Evolutionary conservation across 768 basidiomycete species (phyloP), one percentile per base, ranked within the genome.

Genomic region (Cyclocybe cylindracea): DNA sequence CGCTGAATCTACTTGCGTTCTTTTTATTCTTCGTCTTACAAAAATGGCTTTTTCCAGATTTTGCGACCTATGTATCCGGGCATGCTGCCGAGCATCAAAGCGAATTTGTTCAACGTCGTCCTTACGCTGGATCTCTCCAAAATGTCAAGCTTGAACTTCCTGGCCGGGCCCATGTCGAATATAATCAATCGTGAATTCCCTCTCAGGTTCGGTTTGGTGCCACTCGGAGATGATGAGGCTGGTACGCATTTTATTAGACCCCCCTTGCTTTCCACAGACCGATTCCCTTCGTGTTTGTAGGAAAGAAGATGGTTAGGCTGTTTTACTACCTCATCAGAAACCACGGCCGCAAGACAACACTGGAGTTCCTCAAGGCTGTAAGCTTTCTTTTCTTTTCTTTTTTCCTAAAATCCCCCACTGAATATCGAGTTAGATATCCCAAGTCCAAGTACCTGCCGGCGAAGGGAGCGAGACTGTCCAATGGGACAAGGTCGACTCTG

Each of bases 151-250:
- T 59, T 94, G 7, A 74, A 80, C 8, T 84, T 91, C 62, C 72
- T 98, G 43, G 72, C 76, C 2, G 79, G 78, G 1, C 69, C 87
- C 0, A 77, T 97, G 41, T 76, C 79, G 11, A 81, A 76, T 50
- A 84, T 96, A 64, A 84, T 98, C 46, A 71, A 80, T 29, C 78
- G 91, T 33, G 79, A 77, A 11, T 74, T 91, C 39, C 91, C 94
- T 0, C 79, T 94, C 57, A 77, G 91, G 13, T 94, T 94, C 66
- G 96, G 96, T 10, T 64, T 98, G 42, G 91, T 95, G 2, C 94
- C 93, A 1, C 69, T 84, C 33, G 66, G 84, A 2, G 82, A 86
- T 50, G 83, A 70, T 3, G 70, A 77, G 41, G 71, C 75, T 57
- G 70, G 78, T 76, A 33, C 34, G 66, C 62, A 1, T 33, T 41